Evolutionary conservation across 1,139 yeast species (phyloP).

Genomic region (Taphrina betulina): DNA sequence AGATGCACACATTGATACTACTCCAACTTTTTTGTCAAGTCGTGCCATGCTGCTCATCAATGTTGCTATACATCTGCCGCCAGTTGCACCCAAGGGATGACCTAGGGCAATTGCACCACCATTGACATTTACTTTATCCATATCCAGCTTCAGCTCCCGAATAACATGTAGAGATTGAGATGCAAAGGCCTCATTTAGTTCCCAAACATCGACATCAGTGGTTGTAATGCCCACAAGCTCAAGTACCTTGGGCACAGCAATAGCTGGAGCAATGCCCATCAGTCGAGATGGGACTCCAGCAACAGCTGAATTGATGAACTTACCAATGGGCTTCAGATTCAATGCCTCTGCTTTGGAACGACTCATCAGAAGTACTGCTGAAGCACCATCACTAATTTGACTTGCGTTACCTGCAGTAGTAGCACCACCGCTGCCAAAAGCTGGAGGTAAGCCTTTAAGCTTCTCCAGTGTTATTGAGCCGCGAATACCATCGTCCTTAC

Average conservation of each 20-base stretch:
- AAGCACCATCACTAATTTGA: conserved; percentile 93
- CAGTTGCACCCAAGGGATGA: conserved; percentile 93
- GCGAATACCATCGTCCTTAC: conserved; percentile 89
- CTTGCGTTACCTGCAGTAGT: conserved; percentile 94
- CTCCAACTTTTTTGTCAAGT: conserved; percentile 72
- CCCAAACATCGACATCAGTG: conserved; percentile 70
- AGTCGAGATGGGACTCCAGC: conserved; percentile 95
- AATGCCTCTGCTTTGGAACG: conserved; percentile 77
- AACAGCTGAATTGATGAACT: conserved; percentile 69
- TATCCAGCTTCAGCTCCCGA: conserved; percentile 62
- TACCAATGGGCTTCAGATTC: conserved; percentile 65
- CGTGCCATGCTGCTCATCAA: conserved; percentile 70
- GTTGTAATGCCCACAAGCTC: conserved; percentile 61
- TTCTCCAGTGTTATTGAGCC: conserved; percentile 76
- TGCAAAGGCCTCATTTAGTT: conserved; percentile 94
- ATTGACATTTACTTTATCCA: conserved; percentile 74
- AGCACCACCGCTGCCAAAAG: conserved; percentile 59
- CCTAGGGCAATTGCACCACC: conserved; percentile 98
- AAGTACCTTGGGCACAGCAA: conserved; percentile 81
- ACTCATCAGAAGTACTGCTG: conserved; percentile 79
- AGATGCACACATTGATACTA: conserved; percentile 95
- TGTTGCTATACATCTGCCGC: conserved; percentile 92
- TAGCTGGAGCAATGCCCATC: conserved; percentile 97
- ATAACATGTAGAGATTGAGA: conserved; percentile 88
- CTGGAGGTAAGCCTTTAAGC: conserved; percentile 73